phyloP scores from a whole-genome alignment of 805 yeast species.

The Saccharomycodes ludwigii region DNA sequence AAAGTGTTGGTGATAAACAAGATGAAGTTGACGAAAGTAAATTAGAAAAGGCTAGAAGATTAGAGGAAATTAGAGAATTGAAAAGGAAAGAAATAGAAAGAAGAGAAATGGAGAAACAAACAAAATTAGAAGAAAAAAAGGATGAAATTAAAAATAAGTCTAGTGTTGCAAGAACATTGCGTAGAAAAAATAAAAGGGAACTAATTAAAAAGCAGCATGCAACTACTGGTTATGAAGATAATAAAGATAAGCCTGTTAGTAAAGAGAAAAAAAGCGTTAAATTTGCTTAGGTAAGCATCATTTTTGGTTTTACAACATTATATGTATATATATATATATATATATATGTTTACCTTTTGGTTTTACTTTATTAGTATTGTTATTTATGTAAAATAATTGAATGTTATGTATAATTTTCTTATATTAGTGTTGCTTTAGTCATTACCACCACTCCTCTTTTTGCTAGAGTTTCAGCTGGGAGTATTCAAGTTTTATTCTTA shows the following conservation, averaged over 20 bases:
- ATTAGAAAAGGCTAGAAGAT: conserved; percentile 75
- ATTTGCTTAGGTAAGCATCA: too few relatives aligned
- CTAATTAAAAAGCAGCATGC: conserved; percentile 1
- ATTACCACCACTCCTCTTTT: too few relatives aligned
- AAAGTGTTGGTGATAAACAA: conserved; percentile 68
- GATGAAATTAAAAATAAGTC: conserved; percentile 64
- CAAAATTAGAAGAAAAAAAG: conserved; percentile 65
- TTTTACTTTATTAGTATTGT: too few relatives aligned
- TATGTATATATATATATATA: too few relatives aligned
- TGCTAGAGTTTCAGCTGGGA: too few relatives aligned
- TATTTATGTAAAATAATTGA: too few relatives aligned
- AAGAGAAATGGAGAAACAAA: conserved; percentile 59
- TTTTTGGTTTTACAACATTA: too few relatives aligned
- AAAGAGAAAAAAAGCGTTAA: conserved; percentile 7
- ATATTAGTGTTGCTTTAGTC: too few relatives aligned
- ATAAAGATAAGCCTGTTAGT: conserved; percentile 2
- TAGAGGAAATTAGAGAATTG: conserved; percentile 81
- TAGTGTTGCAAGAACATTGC: conserved; percentile 50
- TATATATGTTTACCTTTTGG: too few relatives aligned
- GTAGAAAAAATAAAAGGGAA: conserved; percentile 41
- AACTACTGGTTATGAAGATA: too few relatives aligned
- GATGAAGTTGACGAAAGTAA: conserved; percentile 78
- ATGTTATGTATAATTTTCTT: too few relatives aligned
- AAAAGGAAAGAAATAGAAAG: conserved; percentile 79
- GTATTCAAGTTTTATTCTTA: too few relatives aligned